Conservation (phyloP, 2,329 filamentous ascomycete genomes). For the Penicillium psychrosexuale region DNA sequence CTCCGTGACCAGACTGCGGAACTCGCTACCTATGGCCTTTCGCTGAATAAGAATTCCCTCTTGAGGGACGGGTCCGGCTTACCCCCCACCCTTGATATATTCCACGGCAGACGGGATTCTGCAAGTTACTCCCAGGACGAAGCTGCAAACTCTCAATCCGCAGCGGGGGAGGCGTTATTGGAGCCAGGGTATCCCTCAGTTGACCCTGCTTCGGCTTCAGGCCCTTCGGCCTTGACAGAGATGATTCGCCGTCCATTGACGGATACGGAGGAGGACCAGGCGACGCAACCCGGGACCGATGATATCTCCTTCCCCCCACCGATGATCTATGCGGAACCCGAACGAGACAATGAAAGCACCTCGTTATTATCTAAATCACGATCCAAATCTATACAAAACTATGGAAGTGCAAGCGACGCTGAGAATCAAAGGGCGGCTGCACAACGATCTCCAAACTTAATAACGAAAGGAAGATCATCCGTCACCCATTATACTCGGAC, state of each 20-base stretch:
- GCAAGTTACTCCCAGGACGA: conserved; percentile 14
- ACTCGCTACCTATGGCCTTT: conserved; percentile 76
- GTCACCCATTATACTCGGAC: conserved; percentile 28
- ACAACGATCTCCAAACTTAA: conserved; percentile 10
- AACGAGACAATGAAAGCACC: conserved; percentile 36
- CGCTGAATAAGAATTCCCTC: conserved; percentile 36
- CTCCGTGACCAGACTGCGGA: conserved; percentile 86
- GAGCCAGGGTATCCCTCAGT: conserved; percentile 16
- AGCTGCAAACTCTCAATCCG: conserved; percentile 13
- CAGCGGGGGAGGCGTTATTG: conserved; percentile 9
- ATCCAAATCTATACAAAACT: conserved; percentile 29
- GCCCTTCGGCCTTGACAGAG: conserved; percentile 50
- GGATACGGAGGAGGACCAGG: conserved; percentile 21
- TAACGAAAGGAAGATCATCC: conserved; percentile 19
- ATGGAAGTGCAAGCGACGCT: conserved; percentile 34
- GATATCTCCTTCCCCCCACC: conserved; percentile 17
- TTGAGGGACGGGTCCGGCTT: conserved; percentile 28
- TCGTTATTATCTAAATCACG: conserved; percentile 33
- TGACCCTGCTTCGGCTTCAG: conserved; percentile 31
- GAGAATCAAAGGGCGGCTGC: conserved; percentile 25
- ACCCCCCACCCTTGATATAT: conserved; percentile 32
- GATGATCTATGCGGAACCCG: conserved; percentile 23
- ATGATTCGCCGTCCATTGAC: conserved; percentile 47
- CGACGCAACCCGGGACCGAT: conserved; percentile 14
- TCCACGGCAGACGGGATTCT: conserved; percentile 17